phyloP scores from a whole-genome alignment of 371 early-diverging fungal genomes.

The Synchytrium microbalum region DNA sequence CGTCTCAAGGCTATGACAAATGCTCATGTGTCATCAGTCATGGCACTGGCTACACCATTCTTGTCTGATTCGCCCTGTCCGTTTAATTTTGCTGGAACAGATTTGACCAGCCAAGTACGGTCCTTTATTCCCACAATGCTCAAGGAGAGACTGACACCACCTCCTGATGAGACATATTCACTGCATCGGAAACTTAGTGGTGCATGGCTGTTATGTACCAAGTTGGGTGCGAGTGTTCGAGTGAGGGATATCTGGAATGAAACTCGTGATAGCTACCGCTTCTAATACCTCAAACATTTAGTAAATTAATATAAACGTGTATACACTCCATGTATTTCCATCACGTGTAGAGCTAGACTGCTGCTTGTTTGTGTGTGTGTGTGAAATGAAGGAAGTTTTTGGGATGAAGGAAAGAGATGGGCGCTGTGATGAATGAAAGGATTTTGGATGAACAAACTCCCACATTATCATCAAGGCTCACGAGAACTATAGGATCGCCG shows the following conservation, averaged over 20 bases:
- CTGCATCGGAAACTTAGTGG: slow-evolving; percentile 93
- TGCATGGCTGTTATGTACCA: slow-evolving; percentile 84
- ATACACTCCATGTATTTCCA: too few species aligned
- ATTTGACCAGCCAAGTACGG: slow-evolving; percentile 72
- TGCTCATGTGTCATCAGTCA: slow-evolving; percentile 84
- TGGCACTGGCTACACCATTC: slow-evolving; percentile 86
- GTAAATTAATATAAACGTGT: too few species aligned
- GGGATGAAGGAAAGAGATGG: too few species aligned
- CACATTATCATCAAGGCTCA: too few species aligned
- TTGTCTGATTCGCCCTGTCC: slow-evolving; percentile 2
- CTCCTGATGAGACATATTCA: slow-evolving; percentile 94
- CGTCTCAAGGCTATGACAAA: slow-evolving; percentile 59
- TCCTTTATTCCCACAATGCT: slow-evolving; percentile 91
- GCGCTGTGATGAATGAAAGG: too few species aligned
- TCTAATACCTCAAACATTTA: too few species aligned
- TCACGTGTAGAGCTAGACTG: too few species aligned
- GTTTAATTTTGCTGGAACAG: slow-evolving; percentile 75
- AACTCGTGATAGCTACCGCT: not conserved
- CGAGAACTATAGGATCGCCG: too few species aligned
- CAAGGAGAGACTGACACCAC: slow-evolving; percentile 85
- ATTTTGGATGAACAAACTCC: too few species aligned
- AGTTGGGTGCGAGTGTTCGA: slow-evolving; percentile 62
- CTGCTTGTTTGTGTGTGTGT: too few species aligned
- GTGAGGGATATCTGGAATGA: slow-evolving; percentile 3
- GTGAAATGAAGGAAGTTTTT: too few species aligned